Percentiles rank a stretch among this genome's conserved stretches.
Conservation (phyloP, 371 early-diverging fungal genomes). For the Apophysomyces variabilis region DNA sequence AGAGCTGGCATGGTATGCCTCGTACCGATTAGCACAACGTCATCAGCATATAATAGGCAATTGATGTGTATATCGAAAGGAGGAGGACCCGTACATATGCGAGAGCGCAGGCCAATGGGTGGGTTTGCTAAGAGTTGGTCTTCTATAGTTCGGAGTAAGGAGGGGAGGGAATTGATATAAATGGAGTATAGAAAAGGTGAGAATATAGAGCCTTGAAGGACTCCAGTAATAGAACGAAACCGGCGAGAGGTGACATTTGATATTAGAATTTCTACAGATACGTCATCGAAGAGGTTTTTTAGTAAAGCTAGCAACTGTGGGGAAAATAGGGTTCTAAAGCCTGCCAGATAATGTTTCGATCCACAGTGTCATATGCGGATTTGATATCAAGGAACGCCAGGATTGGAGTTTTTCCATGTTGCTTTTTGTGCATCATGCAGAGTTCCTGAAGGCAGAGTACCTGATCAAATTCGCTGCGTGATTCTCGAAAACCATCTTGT, state of each 20-base stretch:
- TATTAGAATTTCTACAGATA: constrained; percentile 14
- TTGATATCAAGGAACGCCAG: constrained; percentile 34
- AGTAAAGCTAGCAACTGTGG: constrained; percentile 7
- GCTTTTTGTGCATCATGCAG: not conserved
- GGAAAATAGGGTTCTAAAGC: not conserved
- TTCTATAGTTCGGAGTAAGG: not conserved
- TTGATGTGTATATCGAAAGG: not conserved
- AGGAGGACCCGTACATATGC: no score
- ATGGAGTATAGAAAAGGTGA: constrained; percentile 29
- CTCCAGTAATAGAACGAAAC: constrained; percentile 20
- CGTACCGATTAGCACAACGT: constrained; percentile 23
- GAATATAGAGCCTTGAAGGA: constrained; percentile 35
- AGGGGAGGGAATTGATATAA: constrained; percentile 29
- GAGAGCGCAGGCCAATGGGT: no score
- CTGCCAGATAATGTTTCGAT: constrained; percentile 24
- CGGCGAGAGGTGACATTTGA: constrained; percentile 5
- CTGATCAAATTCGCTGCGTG: constrained; percentile 34
- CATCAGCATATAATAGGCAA: constrained; percentile 23
- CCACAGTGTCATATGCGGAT: constrained; percentile 25
- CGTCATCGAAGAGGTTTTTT: constrained; percentile 23
- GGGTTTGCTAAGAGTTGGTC: not conserved
- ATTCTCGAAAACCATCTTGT: constrained; percentile 39
- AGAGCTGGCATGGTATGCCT: constrained; percentile 5
- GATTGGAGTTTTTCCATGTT: constrained; percentile 3
- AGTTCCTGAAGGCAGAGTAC: constrained; percentile 31